Base-by-base conservation (phyloP, 495 filamentous ascomycete genomes). In the Penicillium lagena region DNA sequence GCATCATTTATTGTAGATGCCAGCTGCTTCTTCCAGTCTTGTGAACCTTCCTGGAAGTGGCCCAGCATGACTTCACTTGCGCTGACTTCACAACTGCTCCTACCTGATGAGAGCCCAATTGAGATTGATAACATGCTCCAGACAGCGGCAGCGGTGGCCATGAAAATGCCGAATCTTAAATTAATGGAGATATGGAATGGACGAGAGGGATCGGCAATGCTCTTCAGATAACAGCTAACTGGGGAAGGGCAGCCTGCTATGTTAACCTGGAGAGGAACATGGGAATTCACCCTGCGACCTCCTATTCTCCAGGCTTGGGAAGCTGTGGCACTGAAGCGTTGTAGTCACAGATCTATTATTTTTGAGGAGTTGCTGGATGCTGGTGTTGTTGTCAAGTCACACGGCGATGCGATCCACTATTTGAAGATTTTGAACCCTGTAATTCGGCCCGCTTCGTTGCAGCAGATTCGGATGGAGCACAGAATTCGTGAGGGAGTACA, bases 1-100 rank as follows among this genome's bases (percentile, higher is more conserved):
- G 60, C 56, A 43, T 65, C 62, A 12, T 65, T 63, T 45, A 45
- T 67, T 12, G 58, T 63, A 45, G 62, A 66, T 52, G 55, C 63
- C 46, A 59, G 49, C 34, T 44, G 60, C 52, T 63, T 64, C 54
- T 61, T 68, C 43, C 28, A 49, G 30, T 51, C 49, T 52, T 39
- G 22, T 14, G 40, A 62, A 45, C 56, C 52, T 39, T 56, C 50
- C 42, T 66, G 55, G 59, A 50, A 60, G 49, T 66, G 55, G 60
- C 58, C 62, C 34, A 63, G 17, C 17, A 17, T 17, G 17, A 17
- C 17, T 12, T 36, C 22, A 60, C 50, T 50, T 64, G 52, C 52
- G 39, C 47, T 68, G 37, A 65, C 58, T 45, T 65, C 57, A 49
- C 51, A 43, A 45, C 39, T 56, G 39, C 59, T 64, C 29, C 42